A percentile compares a stretch with the other conserved stretches of the same genome.
phyloP scores from a whole-genome alignment of 2,329 filamentous ascomycete species.

The Triangularia verruculosa region DNA sequence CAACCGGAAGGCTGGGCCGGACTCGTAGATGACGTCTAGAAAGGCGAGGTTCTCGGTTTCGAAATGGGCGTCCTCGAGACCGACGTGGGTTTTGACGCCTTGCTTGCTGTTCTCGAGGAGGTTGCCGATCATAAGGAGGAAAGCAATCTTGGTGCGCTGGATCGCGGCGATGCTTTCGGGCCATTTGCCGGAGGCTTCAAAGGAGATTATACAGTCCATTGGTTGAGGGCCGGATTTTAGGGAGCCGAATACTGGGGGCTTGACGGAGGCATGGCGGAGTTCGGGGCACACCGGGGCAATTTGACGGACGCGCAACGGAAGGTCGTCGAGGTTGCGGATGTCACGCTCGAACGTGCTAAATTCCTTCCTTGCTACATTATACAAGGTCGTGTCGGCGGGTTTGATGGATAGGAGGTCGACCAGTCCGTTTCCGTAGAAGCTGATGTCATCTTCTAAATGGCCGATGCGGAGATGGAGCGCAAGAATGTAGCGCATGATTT shows the following conservation, averaged over 20 bases:
- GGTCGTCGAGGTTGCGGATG: constrained; percentile 71
- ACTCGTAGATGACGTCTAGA: constrained; percentile 74
- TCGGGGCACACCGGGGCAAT: constrained; percentile 69
- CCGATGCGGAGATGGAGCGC: constrained; percentile 64
- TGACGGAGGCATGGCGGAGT: constrained; percentile 69
- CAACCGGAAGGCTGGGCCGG: constrained; percentile 73
- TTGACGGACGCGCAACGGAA: constrained; percentile 84
- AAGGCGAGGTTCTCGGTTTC: constrained; percentile 75
- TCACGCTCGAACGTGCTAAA: constrained; percentile 74
- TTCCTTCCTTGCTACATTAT: constrained; percentile 65
- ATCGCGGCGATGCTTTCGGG: constrained; percentile 88
- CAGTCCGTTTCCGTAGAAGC: constrained; percentile 50
- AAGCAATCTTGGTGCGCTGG: constrained; percentile 90
- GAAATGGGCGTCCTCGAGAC: constrained; percentile 71
- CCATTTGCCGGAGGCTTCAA: constrained; percentile 91
- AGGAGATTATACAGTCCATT: constrained; percentile 80
- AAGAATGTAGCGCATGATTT: constrained; percentile 73
- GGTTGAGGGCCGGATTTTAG: constrained; percentile 48
- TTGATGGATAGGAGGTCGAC: constrained; percentile 47
- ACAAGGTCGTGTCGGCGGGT: constrained; percentile 53
- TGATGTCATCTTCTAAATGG: constrained; percentile 48
- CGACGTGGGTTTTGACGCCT: constrained; percentile 65
- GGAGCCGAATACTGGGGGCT: constrained; percentile 47
- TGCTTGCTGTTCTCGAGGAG: constrained; percentile 60
- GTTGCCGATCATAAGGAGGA: constrained; percentile 72